Evolutionary conservation across 306 rosid species (phyloP), one percentile per base, ranked within the genome.

Genomic region (Benincasa hispida): DNA sequence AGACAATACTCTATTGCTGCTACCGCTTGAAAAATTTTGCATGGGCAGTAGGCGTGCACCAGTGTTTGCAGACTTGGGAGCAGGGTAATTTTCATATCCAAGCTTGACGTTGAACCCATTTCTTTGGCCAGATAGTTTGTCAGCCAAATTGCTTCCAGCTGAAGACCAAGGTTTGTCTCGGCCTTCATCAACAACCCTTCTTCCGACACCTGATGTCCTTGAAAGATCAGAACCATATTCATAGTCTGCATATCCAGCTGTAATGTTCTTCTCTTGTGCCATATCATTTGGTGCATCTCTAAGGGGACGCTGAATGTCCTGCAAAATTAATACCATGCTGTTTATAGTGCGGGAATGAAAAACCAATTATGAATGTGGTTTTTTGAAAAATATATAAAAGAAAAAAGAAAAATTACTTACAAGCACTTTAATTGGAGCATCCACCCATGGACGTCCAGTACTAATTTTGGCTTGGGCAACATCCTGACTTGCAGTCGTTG

Each of bases 371-470:
- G 35, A 32, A 54, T 76, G 51, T 12, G 75, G 76, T 30, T 30
- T 28, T 61, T 28, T 30, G 55, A 18, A 50, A 18, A 17, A 51
- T 51, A 17, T 0, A 53, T 19, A 55, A 5, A 24, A 45, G 5
- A 54, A 79, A 18, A 51, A 32, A n/a, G 45, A 79, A 18, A 78
- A 45, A 79, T 56, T 15, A 84, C 96, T 74, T 83, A 87, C 96
- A 73, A 34, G 91, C 83, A 85, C 48, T 80, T 83, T 81, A 53
- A 78, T 80, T 55, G 90, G 77, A 45, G 92, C 83, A 78, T 90
- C 97, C 68, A 80, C 81, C 96, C 87, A 89, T n/a, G 89, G 78
- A n/a, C 90, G 86, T 75, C 87, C 81, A 66, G 83, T 78, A 84
- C 85, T 79, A 68, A 89, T 74, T 66, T 81, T 83, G 48, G 87